Conservation (phyloP, 495 filamentous ascomycete genomes). For the Podospora conica region DNA sequence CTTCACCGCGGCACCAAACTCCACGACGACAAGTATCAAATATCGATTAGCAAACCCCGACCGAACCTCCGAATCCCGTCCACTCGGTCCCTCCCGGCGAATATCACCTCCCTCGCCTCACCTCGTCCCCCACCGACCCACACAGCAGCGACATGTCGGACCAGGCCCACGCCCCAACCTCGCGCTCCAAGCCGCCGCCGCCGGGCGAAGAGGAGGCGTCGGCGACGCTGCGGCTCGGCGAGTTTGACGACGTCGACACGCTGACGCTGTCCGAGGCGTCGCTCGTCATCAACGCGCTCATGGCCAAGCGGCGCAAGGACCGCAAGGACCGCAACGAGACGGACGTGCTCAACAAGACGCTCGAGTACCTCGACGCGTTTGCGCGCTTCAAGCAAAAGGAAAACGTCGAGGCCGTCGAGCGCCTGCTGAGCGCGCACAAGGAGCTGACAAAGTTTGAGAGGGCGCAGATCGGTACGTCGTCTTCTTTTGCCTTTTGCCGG, state of each 20-base stretch:
- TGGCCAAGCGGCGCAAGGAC: constrained; percentile 62
- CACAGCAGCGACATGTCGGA: constrained; percentile 22
- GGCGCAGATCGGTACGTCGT: constrained; percentile 79
- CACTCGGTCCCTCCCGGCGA: background rate
- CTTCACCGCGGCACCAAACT: background rate
- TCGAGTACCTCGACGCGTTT: constrained; percentile 88
- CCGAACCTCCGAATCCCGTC: background rate
- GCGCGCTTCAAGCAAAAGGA: constrained; percentile 91
- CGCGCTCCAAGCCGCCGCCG: constrained; percentile 64
- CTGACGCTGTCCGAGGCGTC: constrained; percentile 87
- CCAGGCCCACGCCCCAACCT: constrained; percentile 44
- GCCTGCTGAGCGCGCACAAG: constrained; percentile 65
- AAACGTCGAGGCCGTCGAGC: constrained; percentile 86
- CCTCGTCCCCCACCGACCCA: background rate
- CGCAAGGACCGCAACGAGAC: constrained; percentile 61
- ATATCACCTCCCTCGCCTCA: background rate
- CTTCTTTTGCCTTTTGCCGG: too few species aligned
- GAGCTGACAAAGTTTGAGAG: constrained; percentile 87
- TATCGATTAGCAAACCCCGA: background rate
- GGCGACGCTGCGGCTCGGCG: constrained; percentile 75
- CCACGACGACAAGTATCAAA: background rate
- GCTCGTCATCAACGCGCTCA: constrained; percentile 79
- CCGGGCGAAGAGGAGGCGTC: constrained; percentile 85
- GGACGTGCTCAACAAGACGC: constrained; percentile 73
- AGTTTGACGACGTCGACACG: constrained; percentile 82